Conservation (phyloP, 2,329 filamentous ascomycete species). For the Sporothrix globosa region DNA sequence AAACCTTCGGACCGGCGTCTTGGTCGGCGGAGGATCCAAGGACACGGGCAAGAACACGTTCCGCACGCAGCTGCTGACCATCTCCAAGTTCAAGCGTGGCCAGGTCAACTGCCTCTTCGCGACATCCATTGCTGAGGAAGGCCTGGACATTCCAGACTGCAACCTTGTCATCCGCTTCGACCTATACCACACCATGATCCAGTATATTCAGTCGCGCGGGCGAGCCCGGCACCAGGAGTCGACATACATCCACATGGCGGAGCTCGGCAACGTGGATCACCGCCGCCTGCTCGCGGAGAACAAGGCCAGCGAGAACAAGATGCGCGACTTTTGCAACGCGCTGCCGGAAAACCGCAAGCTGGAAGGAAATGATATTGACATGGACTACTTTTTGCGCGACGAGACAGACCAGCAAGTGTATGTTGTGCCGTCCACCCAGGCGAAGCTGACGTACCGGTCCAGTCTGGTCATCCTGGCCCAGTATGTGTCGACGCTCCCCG, state of each 20-base stretch:
- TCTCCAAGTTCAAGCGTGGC: constrained; percentile 66
- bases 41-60: constrained; percentile 35
- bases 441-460: constrained; percentile 76
- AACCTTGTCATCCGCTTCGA: constrained; percentile 77
- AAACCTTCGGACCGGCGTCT: constrained; percentile 62
- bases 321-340: constrained; percentile 75
- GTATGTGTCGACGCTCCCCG: constrained; percentile 71
- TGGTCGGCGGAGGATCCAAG: constrained; percentile 47
- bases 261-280: constrained; percentile 68
- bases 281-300: constrained; percentile 60
- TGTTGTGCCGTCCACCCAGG: constrained; percentile 67
- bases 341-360: constrained; percentile 76
- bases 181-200: constrained; percentile 84
- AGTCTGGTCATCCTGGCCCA: constrained; percentile 71
- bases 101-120: constrained; percentile 66
- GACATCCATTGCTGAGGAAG: constrained; percentile 69
- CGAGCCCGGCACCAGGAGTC: constrained; percentile 79
- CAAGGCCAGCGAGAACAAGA: constrained; percentile 60
- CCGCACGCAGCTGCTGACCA: constrained; percentile 71
- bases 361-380: constrained; percentile 59
- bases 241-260: constrained; percentile 82
- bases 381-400: constrained; percentile 59
- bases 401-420: constrained; percentile 57
- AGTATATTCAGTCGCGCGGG: constrained; percentile 91
- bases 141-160: constrained; percentile 69